These are phyloP conservation scores for Apiotrichum veenhuisii DNA, from an alignment of 1,284 basidiomycete genomes.

Conservation along the genomic window DNA sequence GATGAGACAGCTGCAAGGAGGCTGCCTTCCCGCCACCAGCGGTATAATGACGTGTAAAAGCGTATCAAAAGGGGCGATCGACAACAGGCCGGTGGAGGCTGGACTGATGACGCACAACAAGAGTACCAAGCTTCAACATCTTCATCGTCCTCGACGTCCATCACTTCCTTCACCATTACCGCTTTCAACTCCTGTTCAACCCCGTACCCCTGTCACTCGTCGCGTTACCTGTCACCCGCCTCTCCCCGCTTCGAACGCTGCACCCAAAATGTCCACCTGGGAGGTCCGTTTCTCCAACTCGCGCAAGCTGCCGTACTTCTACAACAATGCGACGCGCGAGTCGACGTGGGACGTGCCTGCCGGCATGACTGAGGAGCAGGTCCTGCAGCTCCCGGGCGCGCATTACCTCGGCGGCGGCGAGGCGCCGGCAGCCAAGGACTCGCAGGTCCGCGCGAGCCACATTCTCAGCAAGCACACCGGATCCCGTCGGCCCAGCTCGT, in stretches of 20 bases:
- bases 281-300: slow-evolving; percentile 81
- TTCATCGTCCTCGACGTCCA: too few species aligned
- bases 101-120: too few species aligned
- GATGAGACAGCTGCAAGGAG: too few species aligned
- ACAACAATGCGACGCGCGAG: slow-evolving; percentile 64
- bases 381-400: slow-evolving; percentile 64
- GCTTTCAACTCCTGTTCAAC: too few species aligned
- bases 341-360: slow-evolving; percentile 82
- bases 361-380: slow-evolving; percentile 61
- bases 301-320: slow-evolving; percentile 81
- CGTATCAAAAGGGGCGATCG: too few species aligned
- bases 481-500: slow-evolving; percentile 81
- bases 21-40: too few species aligned
- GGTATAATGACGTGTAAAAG: too few species aligned
- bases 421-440: slow-evolving; percentile 6
- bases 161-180: too few species aligned
- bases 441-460: slow-evolving; percentile 85
- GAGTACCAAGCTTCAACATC: too few species aligned
- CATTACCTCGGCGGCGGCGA: slow-evolving; percentile 50
- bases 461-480: slow-evolving; percentile 87
- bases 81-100: too few species aligned
- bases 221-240: not conserved
- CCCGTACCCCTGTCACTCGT: too few species aligned
- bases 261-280: slow-evolving; percentile 52
- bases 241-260: too few species aligned